Base-by-base conservation (phyloP, 495 filamentous ascomycete species). In the Hypoxylon cercidicola region DNA sequence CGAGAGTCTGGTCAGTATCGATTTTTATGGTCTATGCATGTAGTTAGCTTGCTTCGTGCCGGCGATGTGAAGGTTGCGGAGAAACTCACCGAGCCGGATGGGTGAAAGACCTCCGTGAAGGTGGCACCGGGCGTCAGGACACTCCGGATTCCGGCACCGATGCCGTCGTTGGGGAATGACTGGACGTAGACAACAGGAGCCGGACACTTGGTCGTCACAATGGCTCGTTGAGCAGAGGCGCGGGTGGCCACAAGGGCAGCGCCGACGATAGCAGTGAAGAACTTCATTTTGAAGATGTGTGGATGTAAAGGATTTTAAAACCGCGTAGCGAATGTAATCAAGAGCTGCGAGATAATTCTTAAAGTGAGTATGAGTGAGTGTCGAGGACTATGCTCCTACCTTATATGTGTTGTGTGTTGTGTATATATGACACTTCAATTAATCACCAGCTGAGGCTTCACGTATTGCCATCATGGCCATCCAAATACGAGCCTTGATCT, bases 21-120 rank as follows among this genome's bases (percentile, higher is more conserved):
- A 80, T 78, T 39, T 72, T 80, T 19, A 78, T 62, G 15, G 71
- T 74, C 71, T 74, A 28, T 18, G 9, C 19, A 58, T 48, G 20
- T 6, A 28, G 48, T 73, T 56, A 71, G 62, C 5, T 49, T 52
- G 23, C 23, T 41, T 4, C 10, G 1, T 35, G 11, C 41, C 20
- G 4, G 46, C 19, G 35, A 16, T 5, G n/a, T 56, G 28, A 52
- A 13, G 41, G 9, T 9, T 55, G 23, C 5, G 19, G 44, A 2
- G 46, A 16, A 19, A 69, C 71, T 58, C 1, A 74, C 71, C 46
- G 72, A 74, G 19, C 72, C 72, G 18, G 62, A 56, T 10, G 48
- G n/a, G 52, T 49, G 62, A 49, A 74, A 70, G 63, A 28, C 49
- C 66, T 74, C 72, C 11, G 15, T 9, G 54, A 70, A 72, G 32